Conservation (phyloP, 345 rosid genomes). For the Capsella bursapastoris region DNA sequence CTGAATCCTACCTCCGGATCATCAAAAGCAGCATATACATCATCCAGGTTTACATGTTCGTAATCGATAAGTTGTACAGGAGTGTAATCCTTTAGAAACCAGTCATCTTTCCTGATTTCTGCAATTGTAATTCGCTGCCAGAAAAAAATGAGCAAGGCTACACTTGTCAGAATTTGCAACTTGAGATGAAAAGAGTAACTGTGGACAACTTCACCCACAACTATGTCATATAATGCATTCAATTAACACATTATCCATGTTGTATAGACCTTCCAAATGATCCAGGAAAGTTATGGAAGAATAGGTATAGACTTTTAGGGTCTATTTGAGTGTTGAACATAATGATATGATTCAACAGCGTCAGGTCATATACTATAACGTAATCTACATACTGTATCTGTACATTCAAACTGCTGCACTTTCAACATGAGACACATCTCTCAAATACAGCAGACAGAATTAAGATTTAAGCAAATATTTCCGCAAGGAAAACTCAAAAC, state of each 20-base stretch:
- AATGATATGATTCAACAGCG: conserved; percentile 1
- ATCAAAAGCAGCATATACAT: conserved; percentile 88
- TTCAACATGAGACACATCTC: conserved; percentile 4
- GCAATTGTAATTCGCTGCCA: conserved; percentile 84
- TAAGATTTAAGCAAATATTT: conserved; percentile 1
- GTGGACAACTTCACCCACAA: neutral
- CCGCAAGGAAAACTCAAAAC: conserved; percentile 35
- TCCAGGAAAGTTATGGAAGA: neutral
- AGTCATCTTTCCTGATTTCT: conserved; percentile 76
- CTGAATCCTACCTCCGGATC: conserved; percentile 71
- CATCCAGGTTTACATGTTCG: conserved; percentile 94
- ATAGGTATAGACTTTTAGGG: conserved; percentile 13
- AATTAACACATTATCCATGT: conserved; percentile 7
- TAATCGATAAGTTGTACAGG: conserved; percentile 77
- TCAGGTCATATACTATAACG: conserved; percentile 1
- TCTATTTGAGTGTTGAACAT: conserved; percentile 4
- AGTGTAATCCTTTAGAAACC: conserved; percentile 72
- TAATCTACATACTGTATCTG: conserved; percentile 23
- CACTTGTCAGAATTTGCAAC: conserved; percentile 4
- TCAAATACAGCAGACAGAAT: neutral
- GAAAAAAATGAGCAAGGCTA: conserved; percentile 2
- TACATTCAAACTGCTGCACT: conserved; percentile 16
- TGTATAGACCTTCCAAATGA: conserved; percentile 2
- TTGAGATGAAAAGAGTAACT: conserved; percentile 2
- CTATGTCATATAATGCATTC: conserved; percentile 7